A percentile compares a stretch with the other conserved stretches of the same genome.
These are phyloP conservation scores for Pestalotiopsis sp. DNA, from an alignment of 2,329 filamentous ascomycete species.

Conservation along the genomic window DNA sequence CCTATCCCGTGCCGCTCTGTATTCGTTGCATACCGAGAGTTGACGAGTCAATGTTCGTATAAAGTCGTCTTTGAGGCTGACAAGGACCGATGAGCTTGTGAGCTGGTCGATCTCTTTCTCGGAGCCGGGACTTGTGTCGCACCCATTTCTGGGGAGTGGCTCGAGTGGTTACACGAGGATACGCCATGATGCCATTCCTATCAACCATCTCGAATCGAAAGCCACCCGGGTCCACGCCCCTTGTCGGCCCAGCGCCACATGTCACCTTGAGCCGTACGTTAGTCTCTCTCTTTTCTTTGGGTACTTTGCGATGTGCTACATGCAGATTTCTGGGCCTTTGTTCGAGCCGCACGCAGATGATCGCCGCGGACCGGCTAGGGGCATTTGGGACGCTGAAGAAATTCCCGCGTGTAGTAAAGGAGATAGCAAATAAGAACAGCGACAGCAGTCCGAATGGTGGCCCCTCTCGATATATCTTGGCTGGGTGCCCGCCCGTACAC, in stretches of 20 bases:
- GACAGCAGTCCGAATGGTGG: not conserved
- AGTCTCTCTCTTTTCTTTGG: not conserved
- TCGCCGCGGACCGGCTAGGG: not conserved
- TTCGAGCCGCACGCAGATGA: not conserved
- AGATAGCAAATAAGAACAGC: not conserved
- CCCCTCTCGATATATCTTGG: not conserved
- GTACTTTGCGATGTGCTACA: not conserved
- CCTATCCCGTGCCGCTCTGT: not conserved
- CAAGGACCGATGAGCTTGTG: not conserved
- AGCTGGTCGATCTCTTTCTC: not conserved
- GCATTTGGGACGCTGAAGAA: not conserved
- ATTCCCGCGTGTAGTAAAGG: not conserved
- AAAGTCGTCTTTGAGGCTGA: not conserved
- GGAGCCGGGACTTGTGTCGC: not conserved
- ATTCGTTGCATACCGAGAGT: not conserved
- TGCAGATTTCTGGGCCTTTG: not conserved
- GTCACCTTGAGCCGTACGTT: not conserved
- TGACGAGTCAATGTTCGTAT: not conserved
- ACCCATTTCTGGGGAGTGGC: not conserved
- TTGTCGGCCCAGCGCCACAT: not conserved
- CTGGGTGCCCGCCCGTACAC: not conserved
- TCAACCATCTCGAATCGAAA: not conserved
- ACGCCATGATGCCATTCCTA: slow-evolving; percentile 9
- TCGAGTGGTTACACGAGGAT: not conserved
- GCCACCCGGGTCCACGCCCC: not conserved